These are phyloP conservation scores for Paspalum notatum DNA, from an alignment of 176 grass and related monocot species.

Conservation along the genomic window DNA sequence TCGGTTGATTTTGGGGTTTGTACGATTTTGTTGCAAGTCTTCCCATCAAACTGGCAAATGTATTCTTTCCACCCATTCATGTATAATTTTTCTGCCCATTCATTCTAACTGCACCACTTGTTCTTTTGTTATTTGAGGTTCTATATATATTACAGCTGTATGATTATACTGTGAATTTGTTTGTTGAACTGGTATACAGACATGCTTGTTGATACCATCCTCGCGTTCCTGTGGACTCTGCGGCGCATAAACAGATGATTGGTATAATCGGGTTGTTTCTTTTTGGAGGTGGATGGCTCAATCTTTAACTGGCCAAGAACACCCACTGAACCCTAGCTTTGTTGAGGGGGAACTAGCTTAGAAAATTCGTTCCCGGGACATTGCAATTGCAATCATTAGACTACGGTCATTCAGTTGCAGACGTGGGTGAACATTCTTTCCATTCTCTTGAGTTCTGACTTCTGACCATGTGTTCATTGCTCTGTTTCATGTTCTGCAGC, in stretches of 20 bases:
- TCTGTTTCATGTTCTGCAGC: not conserved
- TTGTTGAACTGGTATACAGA: conserved; percentile 12
- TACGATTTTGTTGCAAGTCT: conserved; percentile 39
- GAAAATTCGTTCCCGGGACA: too few species aligned
- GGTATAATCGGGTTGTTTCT: too few species aligned
- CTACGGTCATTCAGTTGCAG: too few species aligned
- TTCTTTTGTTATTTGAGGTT: conserved; percentile 18
- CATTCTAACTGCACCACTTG: conserved; percentile 21
- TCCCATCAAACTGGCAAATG: conserved; percentile 41
- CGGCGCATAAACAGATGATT: too few species aligned
- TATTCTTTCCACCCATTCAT: conserved; percentile 44
- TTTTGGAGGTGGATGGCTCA: too few species aligned
- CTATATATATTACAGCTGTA: too few species aligned
- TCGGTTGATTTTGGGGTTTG: conserved; percentile 45
- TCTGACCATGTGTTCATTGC: not conserved
- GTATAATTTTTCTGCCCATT: conserved; percentile 50
- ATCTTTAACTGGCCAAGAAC: too few species aligned
- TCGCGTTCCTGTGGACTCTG: not conserved
- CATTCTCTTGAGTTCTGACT: not conserved
- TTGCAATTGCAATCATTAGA: too few species aligned
- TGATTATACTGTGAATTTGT: conserved; percentile 6
- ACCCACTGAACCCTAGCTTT: too few species aligned
- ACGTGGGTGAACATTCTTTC: not conserved
- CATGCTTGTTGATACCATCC: conserved; percentile 23
- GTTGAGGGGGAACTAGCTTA: too few species aligned